Evolutionary conservation across 352 stramenopile genomes (phyloP).

Genomic region (Thalassiosira hispida): DNA sequence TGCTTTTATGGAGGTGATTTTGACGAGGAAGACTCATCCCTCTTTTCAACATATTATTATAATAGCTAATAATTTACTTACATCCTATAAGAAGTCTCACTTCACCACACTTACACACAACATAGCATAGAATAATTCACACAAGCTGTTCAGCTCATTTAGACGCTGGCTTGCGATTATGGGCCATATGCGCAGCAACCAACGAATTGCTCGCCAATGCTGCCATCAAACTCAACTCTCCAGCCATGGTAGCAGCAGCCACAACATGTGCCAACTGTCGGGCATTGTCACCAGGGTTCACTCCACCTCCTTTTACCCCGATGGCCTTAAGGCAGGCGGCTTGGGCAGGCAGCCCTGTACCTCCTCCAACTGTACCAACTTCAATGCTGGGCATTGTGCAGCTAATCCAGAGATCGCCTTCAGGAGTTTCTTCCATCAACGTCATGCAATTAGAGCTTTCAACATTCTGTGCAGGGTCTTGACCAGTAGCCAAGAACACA

Average conservation of each 20-base stretch:
- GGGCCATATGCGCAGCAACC: conserved; percentile 90
- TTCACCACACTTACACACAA: conserved; percentile 10
- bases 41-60: no score
- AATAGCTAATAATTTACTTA: background rate
- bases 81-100: background rate
- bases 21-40: no score
- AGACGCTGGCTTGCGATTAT: conserved; percentile 85
- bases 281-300: conserved; percentile 86
- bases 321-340: conserved; percentile 88
- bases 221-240: conserved; percentile 90
- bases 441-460: conserved; percentile 91
- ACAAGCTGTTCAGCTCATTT: conserved; percentile 11
- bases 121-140: background rate
- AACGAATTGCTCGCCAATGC: conserved; percentile 90
- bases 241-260: conserved; percentile 86
- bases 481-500: conserved; percentile 90
- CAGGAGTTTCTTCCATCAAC: conserved; percentile 88
- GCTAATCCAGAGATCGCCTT: conserved; percentile 85
- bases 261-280: conserved; percentile 86
- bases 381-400: conserved; percentile 92
- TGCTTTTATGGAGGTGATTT: no score
- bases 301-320: conserved; percentile 80
- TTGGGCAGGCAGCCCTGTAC: conserved; percentile 89
- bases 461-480: conserved; percentile 92
- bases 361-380: conserved; percentile 91